These are phyloP conservation scores for Fusarium stilboides DNA, from an alignment of 2,329 filamentous ascomycete species.

Conservation along the genomic window DNA sequence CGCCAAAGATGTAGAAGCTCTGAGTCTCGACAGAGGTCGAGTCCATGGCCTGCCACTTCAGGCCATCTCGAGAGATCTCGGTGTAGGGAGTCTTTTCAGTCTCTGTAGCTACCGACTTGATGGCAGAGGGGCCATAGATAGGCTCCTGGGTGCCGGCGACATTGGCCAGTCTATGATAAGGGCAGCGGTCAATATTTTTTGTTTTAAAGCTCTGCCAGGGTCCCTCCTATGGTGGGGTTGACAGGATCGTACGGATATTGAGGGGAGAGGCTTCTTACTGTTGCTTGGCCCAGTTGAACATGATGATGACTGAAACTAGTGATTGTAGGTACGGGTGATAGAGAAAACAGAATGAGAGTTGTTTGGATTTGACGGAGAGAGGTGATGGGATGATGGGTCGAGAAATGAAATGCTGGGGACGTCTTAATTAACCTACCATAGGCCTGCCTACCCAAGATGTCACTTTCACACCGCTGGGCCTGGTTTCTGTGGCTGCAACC, in stretches of 20 bases:
- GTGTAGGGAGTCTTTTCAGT: conserved; percentile 84
- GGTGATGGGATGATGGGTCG: conserved; percentile 43
- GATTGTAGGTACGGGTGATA: conserved; percentile 5
- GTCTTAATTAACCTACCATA: conserved; percentile 35
- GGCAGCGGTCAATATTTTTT: conserved; percentile 43
- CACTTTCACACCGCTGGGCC: conserved; percentile 45
- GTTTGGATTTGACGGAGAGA: conserved; percentile 20
- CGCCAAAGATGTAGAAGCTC: conserved; percentile 90
- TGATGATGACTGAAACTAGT: conserved; percentile 62
- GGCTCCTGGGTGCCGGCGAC: conserved; percentile 97
- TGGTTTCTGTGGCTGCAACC: conserved; percentile 28
- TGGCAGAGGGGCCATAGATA: conserved; percentile 91
- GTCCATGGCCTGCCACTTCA: conserved; percentile 87
- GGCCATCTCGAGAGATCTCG: conserved; percentile 81
- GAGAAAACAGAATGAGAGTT: conserved; percentile 4
- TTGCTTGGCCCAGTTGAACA: conserved; percentile 97
- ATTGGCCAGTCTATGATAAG: conserved; percentile 71
- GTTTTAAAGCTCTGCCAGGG: conserved; percentile 17
- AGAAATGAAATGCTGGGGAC: conserved; percentile 43
- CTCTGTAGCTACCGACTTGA: conserved; percentile 88
- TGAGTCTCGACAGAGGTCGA: conserved; percentile 95
- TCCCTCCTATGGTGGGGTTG: conserved; percentile 29
- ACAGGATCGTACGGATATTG: conserved; percentile 3
- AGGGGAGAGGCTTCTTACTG: conserved; percentile 70
- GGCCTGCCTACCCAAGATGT: conserved; percentile 31